phyloP scores from a whole-genome alignment of 2,329 filamentous ascomycete genomes.

The Reticulascus tulasneorum region DNA sequence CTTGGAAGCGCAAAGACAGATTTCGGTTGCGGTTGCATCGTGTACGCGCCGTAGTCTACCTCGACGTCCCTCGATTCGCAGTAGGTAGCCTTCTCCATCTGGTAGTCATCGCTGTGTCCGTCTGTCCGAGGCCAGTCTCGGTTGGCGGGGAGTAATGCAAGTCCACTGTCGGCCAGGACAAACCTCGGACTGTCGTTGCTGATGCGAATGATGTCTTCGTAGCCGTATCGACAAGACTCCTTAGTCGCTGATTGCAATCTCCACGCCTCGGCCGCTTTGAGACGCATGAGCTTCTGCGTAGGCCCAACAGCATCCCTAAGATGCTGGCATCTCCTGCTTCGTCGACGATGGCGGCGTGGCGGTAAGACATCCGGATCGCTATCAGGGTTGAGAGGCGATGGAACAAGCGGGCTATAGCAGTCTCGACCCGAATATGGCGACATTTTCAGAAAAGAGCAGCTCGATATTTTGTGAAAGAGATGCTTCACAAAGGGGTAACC shows the following conservation, averaged over 20 bases:
- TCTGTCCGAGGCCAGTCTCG: conserved; percentile 21
- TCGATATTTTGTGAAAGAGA: no score
- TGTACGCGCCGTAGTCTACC: conserved; percentile 8
- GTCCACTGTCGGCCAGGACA: no score
- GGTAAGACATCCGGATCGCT: conserved; percentile 5
- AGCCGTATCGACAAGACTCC: conserved; percentile 9
- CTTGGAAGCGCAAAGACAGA: no score
- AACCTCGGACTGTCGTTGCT: no score
- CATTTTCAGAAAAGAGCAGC: conserved; percentile 10
- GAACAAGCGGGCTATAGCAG: conserved; percentile 19
- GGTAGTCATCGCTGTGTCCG: conserved; percentile 2
- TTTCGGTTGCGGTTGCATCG: no score
- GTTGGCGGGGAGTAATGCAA: no score
- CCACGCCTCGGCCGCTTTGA: conserved; percentile 39
- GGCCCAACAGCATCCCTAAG: conserved; percentile 28
- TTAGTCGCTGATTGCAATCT: conserved; percentile 18
- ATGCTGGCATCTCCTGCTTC: conserved; percentile 13
- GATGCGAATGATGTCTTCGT: conserved; percentile 11
- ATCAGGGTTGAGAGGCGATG: conserved; percentile 25
- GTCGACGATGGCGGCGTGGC: conserved; percentile 14
- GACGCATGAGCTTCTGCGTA: conserved; percentile 34
- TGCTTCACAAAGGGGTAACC: no score
- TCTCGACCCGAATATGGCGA: conserved; percentile 11
- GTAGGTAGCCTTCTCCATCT: no score
- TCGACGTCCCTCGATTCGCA: no score